phyloP scores from a whole-genome alignment of 305 asterid genomes.

The Fraxinus angustifolia region DNA sequence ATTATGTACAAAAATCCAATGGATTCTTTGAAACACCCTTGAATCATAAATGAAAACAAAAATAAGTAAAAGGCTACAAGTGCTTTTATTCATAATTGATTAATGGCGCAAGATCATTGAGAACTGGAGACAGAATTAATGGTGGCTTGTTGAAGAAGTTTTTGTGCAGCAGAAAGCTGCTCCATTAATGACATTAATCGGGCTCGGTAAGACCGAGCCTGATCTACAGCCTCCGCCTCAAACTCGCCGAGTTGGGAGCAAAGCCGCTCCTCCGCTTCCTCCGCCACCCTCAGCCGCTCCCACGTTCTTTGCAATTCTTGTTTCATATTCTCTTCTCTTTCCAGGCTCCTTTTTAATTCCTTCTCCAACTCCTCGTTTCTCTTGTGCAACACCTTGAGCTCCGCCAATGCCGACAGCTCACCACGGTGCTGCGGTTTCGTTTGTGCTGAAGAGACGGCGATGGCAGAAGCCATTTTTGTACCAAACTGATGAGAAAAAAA shows the following conservation, averaged over 20 bases:
- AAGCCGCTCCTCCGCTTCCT: slow-evolving; percentile 41
- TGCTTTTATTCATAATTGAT: background rate
- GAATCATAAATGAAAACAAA: background rate
- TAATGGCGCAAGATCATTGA: background rate
- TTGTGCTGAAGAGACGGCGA: background rate
- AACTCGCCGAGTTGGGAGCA: slow-evolving; percentile 40
- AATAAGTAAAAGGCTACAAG: background rate
- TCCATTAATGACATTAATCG: slow-evolving; percentile 22
- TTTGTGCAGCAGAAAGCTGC: slow-evolving; percentile 23
- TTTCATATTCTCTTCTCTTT: slow-evolving; percentile 34
- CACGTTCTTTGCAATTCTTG: slow-evolving; percentile 27
- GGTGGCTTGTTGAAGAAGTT: slow-evolving; percentile 16
- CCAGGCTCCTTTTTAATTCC: slow-evolving; percentile 36
- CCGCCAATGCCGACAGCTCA: background rate
- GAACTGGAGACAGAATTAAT: slow-evolving; percentile 2
- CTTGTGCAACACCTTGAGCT: slow-evolving; percentile 32
- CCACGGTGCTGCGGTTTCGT: background rate
- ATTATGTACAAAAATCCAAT: background rate
- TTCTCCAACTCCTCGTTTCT: slow-evolving; percentile 44
- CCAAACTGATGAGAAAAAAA: background rate
- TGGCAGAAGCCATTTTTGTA: slow-evolving; percentile 14
- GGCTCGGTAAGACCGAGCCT: slow-evolving; percentile 28
- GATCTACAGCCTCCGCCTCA: slow-evolving; percentile 37
- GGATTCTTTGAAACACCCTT: background rate
- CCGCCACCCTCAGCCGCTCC: slow-evolving; percentile 35